Percentiles rank a stretch among this genome's conserved stretches.
Conservation (phyloP, 768 basidiomycete species). For the Kwoniella sp. region DNA sequence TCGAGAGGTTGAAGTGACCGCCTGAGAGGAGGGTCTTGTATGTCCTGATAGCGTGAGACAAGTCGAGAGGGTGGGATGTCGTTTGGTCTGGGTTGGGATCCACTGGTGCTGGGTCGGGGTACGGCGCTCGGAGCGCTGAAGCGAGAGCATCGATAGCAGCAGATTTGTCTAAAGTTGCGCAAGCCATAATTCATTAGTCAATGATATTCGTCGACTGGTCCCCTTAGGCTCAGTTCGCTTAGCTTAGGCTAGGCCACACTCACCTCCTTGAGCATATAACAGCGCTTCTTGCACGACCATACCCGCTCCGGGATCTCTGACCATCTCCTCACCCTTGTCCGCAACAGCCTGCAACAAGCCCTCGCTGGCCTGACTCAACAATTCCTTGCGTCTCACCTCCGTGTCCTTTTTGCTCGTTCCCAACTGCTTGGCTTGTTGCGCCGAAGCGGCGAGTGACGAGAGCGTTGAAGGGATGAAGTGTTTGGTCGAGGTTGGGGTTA, state of each 20-base stretch:
- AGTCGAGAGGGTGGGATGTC: conserved; percentile 71
- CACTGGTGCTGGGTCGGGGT: conserved; percentile 62
- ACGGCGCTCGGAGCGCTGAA: conserved; percentile 60
- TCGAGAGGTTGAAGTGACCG: conserved; percentile 76
- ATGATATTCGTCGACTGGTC: too few species aligned
- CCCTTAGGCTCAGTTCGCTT: too few species aligned
- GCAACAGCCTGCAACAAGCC: conserved; percentile 72
- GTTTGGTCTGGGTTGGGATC: conserved; percentile 25
- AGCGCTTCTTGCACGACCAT: conserved; percentile 78
- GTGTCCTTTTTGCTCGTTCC: conserved; percentile 81
- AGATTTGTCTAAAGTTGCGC: conserved; percentile 70
- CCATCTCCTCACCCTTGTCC: conserved; percentile 65
- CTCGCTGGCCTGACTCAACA: conserved; percentile 72
- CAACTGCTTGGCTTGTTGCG: conserved; percentile 60
- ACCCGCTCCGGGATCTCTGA: conserved; percentile 77
- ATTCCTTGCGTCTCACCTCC: conserved; percentile 67
- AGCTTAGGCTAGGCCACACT: conserved; percentile 48
- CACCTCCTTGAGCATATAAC: conserved; percentile 83
- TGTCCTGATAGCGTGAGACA: conserved; percentile 77
- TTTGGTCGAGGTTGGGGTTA: conserved; percentile 77
- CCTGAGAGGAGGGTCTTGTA: conserved; percentile 91
- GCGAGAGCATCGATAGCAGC: conserved; percentile 67
- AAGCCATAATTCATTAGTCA: background rate
- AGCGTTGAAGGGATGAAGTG: conserved; percentile 87
- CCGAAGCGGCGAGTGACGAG: conserved; percentile 68